Evolutionary conservation across 345 rosid genomes (phyloP).

Genomic region (Hibiscus trionum): DNA sequence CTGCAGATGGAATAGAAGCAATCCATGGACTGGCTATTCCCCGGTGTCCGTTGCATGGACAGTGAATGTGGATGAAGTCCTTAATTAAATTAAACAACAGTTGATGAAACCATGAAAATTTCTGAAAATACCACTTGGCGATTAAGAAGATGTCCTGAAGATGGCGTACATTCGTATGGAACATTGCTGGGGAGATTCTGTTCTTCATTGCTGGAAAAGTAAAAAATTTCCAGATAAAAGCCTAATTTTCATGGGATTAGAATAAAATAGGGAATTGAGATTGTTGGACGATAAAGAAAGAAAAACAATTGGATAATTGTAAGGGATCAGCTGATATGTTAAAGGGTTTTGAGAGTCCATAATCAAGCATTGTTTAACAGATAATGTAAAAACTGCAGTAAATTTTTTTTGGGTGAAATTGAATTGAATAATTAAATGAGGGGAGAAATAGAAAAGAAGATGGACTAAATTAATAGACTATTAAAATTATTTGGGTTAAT

Average conservation of each 20-base stretch:
- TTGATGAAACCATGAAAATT: conserved; percentile 64
- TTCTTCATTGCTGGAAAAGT: too few relatives aligned
- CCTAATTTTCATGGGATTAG: too few relatives aligned
- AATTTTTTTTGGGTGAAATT: too few relatives aligned
- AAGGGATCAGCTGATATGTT: not conserved
- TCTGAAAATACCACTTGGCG: not conserved
- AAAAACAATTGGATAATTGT: not conserved
- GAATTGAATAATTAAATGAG: too few relatives aligned
- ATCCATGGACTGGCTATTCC: conserved; percentile 79
- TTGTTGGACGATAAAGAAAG: not conserved
- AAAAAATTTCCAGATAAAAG: too few relatives aligned
- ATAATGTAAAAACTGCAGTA: not conserved
- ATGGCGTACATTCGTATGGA: too few relatives aligned
- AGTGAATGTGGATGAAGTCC: conserved; percentile 53
- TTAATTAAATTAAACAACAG: conserved; percentile 34
- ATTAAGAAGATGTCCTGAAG: not conserved
- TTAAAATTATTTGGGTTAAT: too few relatives aligned
- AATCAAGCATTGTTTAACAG: not conserved
- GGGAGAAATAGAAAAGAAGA: too few relatives aligned
- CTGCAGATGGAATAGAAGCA: conserved; percentile 69
- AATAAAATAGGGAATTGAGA: too few relatives aligned
- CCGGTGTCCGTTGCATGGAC: conserved; percentile 83
- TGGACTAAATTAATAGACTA: too few relatives aligned
- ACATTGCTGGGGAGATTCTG: too few relatives aligned
- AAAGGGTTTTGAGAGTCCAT: not conserved